These are phyloP conservation scores for Tulasnella sp. DNA, from an alignment of 768 basidiomycete species.

Conservation along the genomic window DNA sequence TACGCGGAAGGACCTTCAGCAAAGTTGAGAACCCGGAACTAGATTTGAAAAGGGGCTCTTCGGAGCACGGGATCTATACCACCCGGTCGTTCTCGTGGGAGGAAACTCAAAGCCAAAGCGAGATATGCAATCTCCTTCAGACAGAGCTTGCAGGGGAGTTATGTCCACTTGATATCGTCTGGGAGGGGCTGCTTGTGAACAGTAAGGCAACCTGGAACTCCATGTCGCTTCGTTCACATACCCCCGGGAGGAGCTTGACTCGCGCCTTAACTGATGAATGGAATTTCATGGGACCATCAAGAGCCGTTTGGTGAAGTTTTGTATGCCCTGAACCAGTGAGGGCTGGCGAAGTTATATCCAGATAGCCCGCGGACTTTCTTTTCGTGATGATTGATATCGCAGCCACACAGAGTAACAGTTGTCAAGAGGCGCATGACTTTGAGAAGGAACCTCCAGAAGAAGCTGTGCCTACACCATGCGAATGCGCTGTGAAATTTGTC, in stretches of 20 bases:
- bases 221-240: conserved; percentile 3
- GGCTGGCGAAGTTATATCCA: too few species aligned
- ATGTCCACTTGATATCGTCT: background rate
- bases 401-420: too few species aligned
- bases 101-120: background rate
- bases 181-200: conserved; percentile 19
- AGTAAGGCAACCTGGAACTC: background rate
- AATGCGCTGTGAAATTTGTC: too few species aligned
- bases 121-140: background rate
- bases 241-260: background rate
- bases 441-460: too few species aligned
- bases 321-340: too few species aligned
- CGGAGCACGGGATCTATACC: background rate
- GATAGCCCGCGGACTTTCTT: too few species aligned
- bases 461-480: too few species aligned
- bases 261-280: conserved; percentile 23
- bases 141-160: background rate
- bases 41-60: background rate
- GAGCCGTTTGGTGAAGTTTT: background rate
- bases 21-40: too few species aligned
- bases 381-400: too few species aligned
- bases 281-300: background rate
- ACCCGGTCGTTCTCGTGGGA: background rate
- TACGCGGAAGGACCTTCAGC: background rate
- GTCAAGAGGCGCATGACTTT: too few species aligned